Evolutionary conservation across 768 basidiomycete species (phyloP), one percentile per base, ranked within the genome.

Genomic region (Amanita pseudoporphyria): DNA sequence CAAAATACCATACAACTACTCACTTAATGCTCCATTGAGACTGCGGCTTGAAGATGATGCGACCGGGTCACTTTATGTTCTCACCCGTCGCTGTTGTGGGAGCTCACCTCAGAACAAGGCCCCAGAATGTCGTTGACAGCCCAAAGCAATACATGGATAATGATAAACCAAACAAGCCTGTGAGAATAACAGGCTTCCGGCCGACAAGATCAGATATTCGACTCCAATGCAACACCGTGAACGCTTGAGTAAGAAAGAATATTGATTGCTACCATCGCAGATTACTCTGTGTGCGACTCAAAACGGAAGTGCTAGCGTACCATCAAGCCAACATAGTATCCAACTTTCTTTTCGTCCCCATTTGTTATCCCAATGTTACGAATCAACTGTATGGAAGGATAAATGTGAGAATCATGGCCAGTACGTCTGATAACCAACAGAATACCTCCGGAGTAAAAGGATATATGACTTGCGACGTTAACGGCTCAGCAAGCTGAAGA

Each of bases 291-390:
- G 10, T 28, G 24, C 36, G 32, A 36, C 4, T 35, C 32, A 14
- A 4, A 24, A n/a, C 37, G 24, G 19, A 10, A 28, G 26, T 5
- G 13, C 13, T 18, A 12, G 3, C 4, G 53, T 21, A 85, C 86
- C 73, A 89, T 67, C 6, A 86, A 56, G n/a, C 85, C 86, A 44
- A 85, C 85, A 65, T 87, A 87, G 60, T 85, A 81, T 39, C 83
- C 85, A 10, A 89, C 82, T 53, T 73, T 70, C 2, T 76, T 76
- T 58, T 87, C 82, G 58, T 85, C 76, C 19, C 84, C 85, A 54
- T 78, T 65, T 18, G 84, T 84, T 7, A 86, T 71, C 4, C 81
- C 84, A 49, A 83, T 69, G 58, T 79, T 78, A 16, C 79, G 77
- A 49, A 83, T 77, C 28, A 84, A 67, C 84, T 84, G 43, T 10